Conservation (phyloP, 805 yeast species). For the Saccharomycopsis fibuligera region DNA sequence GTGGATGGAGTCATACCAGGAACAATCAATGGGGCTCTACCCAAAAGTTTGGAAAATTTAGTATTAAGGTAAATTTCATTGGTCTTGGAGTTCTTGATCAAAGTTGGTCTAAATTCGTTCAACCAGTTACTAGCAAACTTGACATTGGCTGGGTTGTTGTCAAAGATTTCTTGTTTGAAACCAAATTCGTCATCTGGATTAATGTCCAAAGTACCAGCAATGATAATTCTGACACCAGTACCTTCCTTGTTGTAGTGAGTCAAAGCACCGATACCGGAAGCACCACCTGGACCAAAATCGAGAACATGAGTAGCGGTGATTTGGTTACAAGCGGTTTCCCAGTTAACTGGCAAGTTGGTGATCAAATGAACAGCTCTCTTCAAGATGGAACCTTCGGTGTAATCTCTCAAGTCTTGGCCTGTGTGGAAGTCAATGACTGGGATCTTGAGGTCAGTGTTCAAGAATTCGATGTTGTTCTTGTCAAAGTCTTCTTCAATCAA, state of each 20-base stretch:
- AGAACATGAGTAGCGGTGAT: constrained; percentile 71
- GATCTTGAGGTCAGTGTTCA: constrained; percentile 50
- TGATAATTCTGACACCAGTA: constrained; percentile 89
- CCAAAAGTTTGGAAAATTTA: constrained; percentile 83
- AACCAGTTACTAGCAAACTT: constrained; percentile 91
- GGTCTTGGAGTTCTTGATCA: constrained; percentile 58
- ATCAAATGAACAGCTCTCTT: constrained; percentile 75
- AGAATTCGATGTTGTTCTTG: constrained; percentile 51
- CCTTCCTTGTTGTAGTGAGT: constrained; percentile 98
- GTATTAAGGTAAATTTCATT: constrained; percentile 87
- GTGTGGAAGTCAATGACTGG: constrained; percentile 90
- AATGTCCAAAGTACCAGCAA: constrained; percentile 84
- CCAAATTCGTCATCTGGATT: constrained; percentile 81
- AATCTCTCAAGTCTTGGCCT: constrained; percentile 70
- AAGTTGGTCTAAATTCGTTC: constrained; percentile 77
- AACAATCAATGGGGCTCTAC: constrained; percentile 93
- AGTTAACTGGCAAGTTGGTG: constrained; percentile 82
- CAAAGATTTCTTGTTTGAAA: constrained; percentile 91
- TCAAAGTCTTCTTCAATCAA: constrained; percentile 60
- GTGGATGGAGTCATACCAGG: constrained; percentile 99
- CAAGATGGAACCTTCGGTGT: constrained; percentile 44
- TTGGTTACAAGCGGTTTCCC: constrained; percentile 79
- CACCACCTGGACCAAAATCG: constrained; percentile 99
- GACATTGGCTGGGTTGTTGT: constrained; percentile 54
- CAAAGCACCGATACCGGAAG: constrained; percentile 90